A percentile compares a stretch with the other conserved stretches of the same genome.
These are phyloP conservation scores for Colletotrichum noveboracense DNA, from an alignment of 2,329 filamentous ascomycete genomes.

Conservation along the genomic window DNA sequence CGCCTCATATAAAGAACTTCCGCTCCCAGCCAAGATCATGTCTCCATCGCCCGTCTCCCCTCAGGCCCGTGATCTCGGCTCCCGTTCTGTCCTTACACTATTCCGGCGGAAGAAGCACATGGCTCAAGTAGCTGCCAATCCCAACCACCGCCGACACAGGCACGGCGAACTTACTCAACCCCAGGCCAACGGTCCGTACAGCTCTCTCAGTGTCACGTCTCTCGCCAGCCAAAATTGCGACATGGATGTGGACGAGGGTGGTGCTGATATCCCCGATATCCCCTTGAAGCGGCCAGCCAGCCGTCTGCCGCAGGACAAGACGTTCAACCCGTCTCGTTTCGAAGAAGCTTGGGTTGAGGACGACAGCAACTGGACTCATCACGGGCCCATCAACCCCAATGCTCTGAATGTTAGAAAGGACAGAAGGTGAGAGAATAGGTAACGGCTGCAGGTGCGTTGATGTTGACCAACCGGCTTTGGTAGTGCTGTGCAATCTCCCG, in stretches of 20 bases:
- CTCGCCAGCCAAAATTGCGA: not conserved
- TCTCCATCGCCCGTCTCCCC: not conserved
- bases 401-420: not conserved
- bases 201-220: constrained; percentile 1
- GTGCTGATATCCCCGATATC: constrained; percentile 27
- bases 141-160: not conserved
- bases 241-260: constrained; percentile 14
- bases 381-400: constrained; percentile 9
- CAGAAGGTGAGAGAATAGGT: not conserved
- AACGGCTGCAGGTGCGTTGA: not conserved
- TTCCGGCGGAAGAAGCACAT: constrained; percentile 12
- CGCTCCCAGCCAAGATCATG: not conserved
- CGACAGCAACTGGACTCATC: constrained; percentile 10
- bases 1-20: not conserved
- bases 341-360: constrained; percentile 19
- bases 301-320: not conserved
- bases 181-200: not conserved
- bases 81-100: not conserved
- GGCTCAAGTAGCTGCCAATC: constrained; percentile 5
- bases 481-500: not conserved
- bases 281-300: constrained; percentile 19
- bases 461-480: not conserved
- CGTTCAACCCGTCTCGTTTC: constrained; percentile 2
- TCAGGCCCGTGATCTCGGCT: not conserved
- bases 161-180: constrained; percentile 4